These are phyloP conservation scores for Hypoxylon sp. DNA, from an alignment of 2,329 filamentous ascomycete species.

Conservation along the genomic window DNA sequence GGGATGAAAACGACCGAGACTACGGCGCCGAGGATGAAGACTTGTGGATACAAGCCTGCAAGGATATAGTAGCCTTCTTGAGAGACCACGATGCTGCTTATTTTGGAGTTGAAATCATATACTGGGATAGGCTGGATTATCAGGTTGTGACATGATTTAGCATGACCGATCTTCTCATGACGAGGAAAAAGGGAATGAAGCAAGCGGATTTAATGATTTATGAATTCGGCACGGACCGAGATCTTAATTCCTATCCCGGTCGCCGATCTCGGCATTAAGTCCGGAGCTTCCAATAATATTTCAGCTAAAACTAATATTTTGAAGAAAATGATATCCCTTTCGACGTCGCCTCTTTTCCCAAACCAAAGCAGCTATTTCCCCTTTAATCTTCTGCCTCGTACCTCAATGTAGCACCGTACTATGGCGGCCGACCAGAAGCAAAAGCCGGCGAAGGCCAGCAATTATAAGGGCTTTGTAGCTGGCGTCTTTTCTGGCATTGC, in stretches of 20 bases:
- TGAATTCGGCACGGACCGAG: slow-evolving; percentile 27
- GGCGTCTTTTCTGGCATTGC: slow-evolving; percentile 96
- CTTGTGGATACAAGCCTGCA: slow-evolving; percentile 25
- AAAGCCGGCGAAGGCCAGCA: slow-evolving; percentile 54
- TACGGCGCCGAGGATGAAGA: slow-evolving; percentile 22
- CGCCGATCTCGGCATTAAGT: slow-evolving; percentile 43
- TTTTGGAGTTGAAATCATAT: slow-evolving; percentile 35
- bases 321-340: not conserved
- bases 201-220: slow-evolving; percentile 3
- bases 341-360: slow-evolving; percentile 10
- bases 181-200: not conserved
- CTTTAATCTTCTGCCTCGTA: slow-evolving; percentile 1
- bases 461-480: slow-evolving; percentile 96
- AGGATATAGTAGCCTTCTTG: slow-evolving; percentile 27
- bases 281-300: slow-evolving; percentile 10
- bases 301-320: not conserved
- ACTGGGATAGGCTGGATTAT: slow-evolving; percentile 39
- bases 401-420: slow-evolving; percentile 41
- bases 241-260: slow-evolving; percentile 12
- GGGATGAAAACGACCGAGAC: slow-evolving; percentile 32
- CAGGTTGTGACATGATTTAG: slow-evolving; percentile 29
- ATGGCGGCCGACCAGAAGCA: slow-evolving; percentile 57
- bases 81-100: slow-evolving; percentile 22
- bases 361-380: not conserved
- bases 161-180: not conserved